These are phyloP conservation scores for Globisporangium barbulae DNA, from an alignment of 352 stramenopile genomes.

Conservation along the genomic window DNA sequence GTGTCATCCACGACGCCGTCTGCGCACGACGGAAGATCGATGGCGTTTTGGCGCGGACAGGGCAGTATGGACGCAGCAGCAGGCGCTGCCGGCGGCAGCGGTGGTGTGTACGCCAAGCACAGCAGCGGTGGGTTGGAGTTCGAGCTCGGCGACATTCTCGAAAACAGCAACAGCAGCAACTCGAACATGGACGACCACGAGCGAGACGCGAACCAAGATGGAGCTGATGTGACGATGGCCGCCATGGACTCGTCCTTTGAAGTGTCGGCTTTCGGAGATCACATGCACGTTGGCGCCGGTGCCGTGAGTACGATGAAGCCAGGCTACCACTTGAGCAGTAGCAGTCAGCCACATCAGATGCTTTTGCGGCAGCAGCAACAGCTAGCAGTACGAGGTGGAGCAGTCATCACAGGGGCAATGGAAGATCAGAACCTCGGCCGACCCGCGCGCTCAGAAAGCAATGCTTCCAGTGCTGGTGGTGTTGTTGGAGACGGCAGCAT, in stretches of 20 bases:
- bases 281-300: constrained; percentile 13
- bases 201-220: not conserved
- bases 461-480: constrained; percentile 7
- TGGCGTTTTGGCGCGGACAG: constrained; percentile 14
- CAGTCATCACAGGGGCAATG: not conserved
- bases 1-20: not conserved
- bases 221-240: constrained; percentile 14
- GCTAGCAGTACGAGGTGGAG: not conserved
- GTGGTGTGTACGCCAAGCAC: constrained; percentile 13
- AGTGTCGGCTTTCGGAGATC: constrained; percentile 32
- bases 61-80: constrained; percentile 1
- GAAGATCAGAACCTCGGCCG: not conserved
- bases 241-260: constrained; percentile 37
- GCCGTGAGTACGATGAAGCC: constrained; percentile 4
- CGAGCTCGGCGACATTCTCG: constrained; percentile 40
- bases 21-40: not conserved
- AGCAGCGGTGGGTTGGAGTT: constrained; percentile 31
- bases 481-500: constrained; percentile 8
- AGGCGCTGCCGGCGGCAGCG: not conserved
- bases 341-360: constrained; percentile 5
- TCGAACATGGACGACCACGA: constrained; percentile 12
- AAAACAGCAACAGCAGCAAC: constrained; percentile 6
- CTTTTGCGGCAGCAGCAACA: constrained; percentile 10
- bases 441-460: constrained; percentile 8
- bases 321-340: constrained; percentile 10